phyloP scores from a whole-genome alignment of 139 green algal genomes.

The Ulvella scutata region DNA sequence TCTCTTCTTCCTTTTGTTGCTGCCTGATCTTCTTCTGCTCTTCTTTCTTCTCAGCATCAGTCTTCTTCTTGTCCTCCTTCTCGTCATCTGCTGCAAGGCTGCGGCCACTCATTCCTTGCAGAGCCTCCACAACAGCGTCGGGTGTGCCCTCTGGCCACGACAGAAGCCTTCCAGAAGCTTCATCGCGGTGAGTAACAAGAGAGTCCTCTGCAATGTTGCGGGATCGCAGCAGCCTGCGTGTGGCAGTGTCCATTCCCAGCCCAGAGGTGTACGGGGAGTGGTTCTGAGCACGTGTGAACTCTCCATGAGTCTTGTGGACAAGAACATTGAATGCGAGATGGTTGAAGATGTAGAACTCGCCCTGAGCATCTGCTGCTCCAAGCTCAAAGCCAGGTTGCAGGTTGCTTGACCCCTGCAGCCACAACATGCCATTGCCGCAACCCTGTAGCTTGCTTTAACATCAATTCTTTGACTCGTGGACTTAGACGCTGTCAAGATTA shows the following conservation, averaged over 20 bases:
- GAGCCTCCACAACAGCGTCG: background rate
- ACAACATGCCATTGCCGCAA: too few relatives aligned
- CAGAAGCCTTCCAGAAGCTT: background rate
- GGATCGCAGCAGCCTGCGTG: background rate
- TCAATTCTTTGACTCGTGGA: too few relatives aligned
- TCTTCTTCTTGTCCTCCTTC: background rate
- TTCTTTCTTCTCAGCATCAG: background rate
- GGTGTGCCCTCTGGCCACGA: background rate
- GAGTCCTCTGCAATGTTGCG: too few relatives aligned
- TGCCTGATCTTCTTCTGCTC: background rate
- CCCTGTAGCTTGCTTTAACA: too few relatives aligned
- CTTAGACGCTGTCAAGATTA: too few relatives aligned
- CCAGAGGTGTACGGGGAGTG: background rate
- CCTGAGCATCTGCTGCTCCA: slow-evolving; percentile 41
- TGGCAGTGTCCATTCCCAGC: background rate
- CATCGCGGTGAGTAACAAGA: too few relatives aligned
- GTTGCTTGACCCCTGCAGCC: slow-evolving; percentile 18
- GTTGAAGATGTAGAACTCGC: slow-evolving; percentile 86
- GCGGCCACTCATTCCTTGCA: background rate
- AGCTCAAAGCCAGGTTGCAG: slow-evolving; percentile 74
- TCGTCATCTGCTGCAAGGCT: background rate
- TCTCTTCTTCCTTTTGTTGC: background rate
- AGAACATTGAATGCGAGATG: slow-evolving; percentile 91
- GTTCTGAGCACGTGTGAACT: slow-evolving; percentile 32
- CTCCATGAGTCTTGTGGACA: slow-evolving; percentile 65